phyloP scores from a whole-genome alignment of 306 rosid genomes.

The Hippophae rhamnoides region DNA sequence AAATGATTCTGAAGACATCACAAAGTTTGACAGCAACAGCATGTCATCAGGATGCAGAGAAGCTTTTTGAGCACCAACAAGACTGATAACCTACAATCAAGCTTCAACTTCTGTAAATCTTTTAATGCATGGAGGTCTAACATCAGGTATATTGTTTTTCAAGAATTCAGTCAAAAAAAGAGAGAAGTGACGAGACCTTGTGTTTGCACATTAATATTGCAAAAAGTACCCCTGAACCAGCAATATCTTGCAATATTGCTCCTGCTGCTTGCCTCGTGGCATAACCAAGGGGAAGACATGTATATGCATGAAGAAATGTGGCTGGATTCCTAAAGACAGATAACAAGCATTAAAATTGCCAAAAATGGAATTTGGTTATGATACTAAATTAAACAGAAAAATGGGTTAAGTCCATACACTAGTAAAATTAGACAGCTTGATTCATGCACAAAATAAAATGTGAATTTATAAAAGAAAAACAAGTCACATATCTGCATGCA shows the following conservation, averaged over 20 bases:
- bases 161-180: background rate
- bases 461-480: too few species aligned
- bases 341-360: too few species aligned
- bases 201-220: slow-evolving; percentile 91
- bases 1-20: slow-evolving; percentile 84
- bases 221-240: slow-evolving; percentile 86
- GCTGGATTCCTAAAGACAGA: slow-evolving; percentile 73
- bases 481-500: too few species aligned
- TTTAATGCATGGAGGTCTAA: background rate
- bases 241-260: slow-evolving; percentile 85
- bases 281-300: slow-evolving; percentile 88
- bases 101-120: slow-evolving; percentile 24
- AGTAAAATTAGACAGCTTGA: too few species aligned
- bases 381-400: too few species aligned
- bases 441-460: too few species aligned
- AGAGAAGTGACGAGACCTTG: slow-evolving; percentile 44
- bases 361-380: too few species aligned
- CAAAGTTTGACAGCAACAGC: slow-evolving; percentile 72
- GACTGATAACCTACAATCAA: slow-evolving; percentile 76
- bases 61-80: slow-evolving; percentile 93
- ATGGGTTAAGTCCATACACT: too few species aligned
- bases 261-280: slow-evolving; percentile 91
- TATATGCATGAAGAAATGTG: slow-evolving; percentile 91
- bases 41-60: slow-evolving; percentile 96
- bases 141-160: too few species aligned